Percentiles rank a stretch among this genome's conserved stretches.
These are phyloP conservation scores for Poa pratensis DNA, from an alignment of 176 grass and related monocot genomes.

Conservation along the genomic window DNA sequence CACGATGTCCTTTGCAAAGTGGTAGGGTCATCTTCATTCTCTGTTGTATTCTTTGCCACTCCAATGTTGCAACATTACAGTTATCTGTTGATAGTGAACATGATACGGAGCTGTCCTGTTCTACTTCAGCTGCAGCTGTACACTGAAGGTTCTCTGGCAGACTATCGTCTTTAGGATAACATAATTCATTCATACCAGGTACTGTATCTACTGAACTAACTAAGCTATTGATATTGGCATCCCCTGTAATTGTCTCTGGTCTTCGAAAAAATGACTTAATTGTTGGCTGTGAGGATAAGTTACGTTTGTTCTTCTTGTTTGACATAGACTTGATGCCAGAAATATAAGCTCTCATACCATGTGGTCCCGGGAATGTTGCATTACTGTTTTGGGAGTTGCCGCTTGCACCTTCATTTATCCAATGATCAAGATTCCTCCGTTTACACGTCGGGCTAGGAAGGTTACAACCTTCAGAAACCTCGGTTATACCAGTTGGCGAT, in stretches of 20 bases:
- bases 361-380: not conserved
- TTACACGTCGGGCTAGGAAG: constrained; percentile 41
- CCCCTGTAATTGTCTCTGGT: constrained; percentile 40
- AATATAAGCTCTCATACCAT: constrained; percentile 44
- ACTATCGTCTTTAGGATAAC: constrained; percentile 24
- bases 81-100: constrained; percentile 54
- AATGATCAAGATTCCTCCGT: constrained; percentile 42
- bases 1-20: constrained; percentile 89
- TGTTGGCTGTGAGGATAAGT: constrained; percentile 75
- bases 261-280: constrained; percentile 89
- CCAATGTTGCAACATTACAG: constrained; percentile 51
- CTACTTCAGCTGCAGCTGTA: constrained; percentile 37
- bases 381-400: not conserved
- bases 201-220: constrained; percentile 38
- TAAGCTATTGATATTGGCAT: constrained; percentile 36
- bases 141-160: constrained; percentile 41
- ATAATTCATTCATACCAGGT: constrained; percentile 20
- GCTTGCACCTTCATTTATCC: constrained; percentile 40
- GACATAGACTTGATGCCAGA: constrained; percentile 43
- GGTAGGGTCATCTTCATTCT: constrained; percentile 95
- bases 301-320: constrained; percentile 64
- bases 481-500: constrained; percentile 24
- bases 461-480: constrained; percentile 38
- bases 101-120: constrained; percentile 34
- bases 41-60: constrained; percentile 91